phyloP scores from a whole-genome alignment of 2,329 filamentous ascomycete genomes.

The Exophiala oligosperma region DNA sequence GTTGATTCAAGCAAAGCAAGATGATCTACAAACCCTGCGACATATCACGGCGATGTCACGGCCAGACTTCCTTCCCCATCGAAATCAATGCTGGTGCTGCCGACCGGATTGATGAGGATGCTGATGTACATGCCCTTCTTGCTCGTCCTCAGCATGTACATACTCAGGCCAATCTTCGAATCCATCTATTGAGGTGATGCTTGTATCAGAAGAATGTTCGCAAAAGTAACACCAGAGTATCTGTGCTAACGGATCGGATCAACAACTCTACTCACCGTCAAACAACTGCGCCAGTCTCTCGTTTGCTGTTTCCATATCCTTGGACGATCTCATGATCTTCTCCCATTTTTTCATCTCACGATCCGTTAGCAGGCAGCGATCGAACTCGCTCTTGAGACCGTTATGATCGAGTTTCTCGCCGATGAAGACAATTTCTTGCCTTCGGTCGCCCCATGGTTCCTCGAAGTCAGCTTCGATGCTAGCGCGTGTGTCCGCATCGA shows the following conservation, averaged over 20 bases:
- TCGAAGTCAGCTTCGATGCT: constrained; percentile 53
- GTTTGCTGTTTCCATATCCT: constrained; percentile 42
- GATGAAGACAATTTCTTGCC: constrained; percentile 74
- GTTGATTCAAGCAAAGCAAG: no score
- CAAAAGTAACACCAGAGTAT: neutral
- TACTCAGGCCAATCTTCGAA: constrained; percentile 56
- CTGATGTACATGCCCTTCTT: neutral
- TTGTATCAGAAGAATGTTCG: neutral
- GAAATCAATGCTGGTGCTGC: no score
- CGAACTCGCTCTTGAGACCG: constrained; percentile 55
- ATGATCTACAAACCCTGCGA: no score
- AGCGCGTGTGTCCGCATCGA: constrained; percentile 48
- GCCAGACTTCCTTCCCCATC: no score
- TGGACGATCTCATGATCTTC: constrained; percentile 50
- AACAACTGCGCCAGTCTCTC: constrained; percentile 53
- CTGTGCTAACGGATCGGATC: neutral
- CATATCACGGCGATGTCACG: no score
- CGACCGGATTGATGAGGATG: neutral
- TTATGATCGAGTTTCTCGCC: constrained; percentile 61
- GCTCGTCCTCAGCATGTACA: constrained; percentile 10
- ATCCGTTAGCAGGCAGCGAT: constrained; percentile 63
- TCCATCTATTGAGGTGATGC: constrained; percentile 42
- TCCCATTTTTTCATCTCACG: constrained; percentile 59
- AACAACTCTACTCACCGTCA: constrained; percentile 37
- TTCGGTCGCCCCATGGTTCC: constrained; percentile 63